These are phyloP conservation scores for Glaciozyma antarctica DNA, from an alignment of 768 basidiomycete genomes.

Conservation along the genomic window DNA sequence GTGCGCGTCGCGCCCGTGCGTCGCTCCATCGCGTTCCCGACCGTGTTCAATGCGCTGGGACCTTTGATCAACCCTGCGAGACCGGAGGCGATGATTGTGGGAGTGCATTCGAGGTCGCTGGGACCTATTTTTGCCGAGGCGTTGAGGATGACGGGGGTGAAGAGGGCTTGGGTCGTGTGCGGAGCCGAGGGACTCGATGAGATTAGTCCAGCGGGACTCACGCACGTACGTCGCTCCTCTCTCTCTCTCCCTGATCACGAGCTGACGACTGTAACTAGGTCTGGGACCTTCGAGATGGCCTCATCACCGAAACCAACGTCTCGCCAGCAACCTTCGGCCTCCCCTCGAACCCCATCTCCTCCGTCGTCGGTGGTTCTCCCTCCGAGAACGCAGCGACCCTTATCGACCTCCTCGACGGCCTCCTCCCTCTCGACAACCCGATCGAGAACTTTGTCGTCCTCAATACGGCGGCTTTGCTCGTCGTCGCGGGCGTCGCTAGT, in stretches of 20 bases:
- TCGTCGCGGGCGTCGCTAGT: slow-evolving; percentile 66
- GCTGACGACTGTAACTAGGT: slow-evolving; percentile 44
- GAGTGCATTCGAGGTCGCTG: slow-evolving; percentile 71
- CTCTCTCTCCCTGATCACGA: not conserved
- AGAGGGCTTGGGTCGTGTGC: slow-evolving; percentile 83
- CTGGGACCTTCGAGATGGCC: slow-evolving; percentile 52
- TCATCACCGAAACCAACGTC: slow-evolving; percentile 55
- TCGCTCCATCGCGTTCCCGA: slow-evolving; percentile 79
- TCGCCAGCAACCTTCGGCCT: slow-evolving; percentile 67
- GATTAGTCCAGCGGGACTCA: slow-evolving; percentile 86
- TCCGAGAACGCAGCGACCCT: slow-evolving; percentile 71
- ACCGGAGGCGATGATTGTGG: slow-evolving; percentile 81
- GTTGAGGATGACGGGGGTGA: slow-evolving; percentile 61
- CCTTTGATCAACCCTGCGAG: slow-evolving; percentile 85
- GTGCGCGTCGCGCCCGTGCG: slow-evolving; percentile 74
- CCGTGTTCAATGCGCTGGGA: slow-evolving; percentile 90
- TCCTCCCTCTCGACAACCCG: slow-evolving; percentile 40
- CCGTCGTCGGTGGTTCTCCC: slow-evolving; percentile 66
- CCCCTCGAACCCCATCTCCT: slow-evolving; percentile 54
- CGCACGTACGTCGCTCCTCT: slow-evolving; percentile 53
- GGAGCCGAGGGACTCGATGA: slow-evolving; percentile 87
- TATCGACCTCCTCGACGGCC: slow-evolving; percentile 49
- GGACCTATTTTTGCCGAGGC: slow-evolving; percentile 72
- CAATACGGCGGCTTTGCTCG: slow-evolving; percentile 79
- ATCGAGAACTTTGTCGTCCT: slow-evolving; percentile 78